Evolutionary conservation across 768 basidiomycete genomes (phyloP).

Genomic region (Cyclocybe cylindracea): DNA sequence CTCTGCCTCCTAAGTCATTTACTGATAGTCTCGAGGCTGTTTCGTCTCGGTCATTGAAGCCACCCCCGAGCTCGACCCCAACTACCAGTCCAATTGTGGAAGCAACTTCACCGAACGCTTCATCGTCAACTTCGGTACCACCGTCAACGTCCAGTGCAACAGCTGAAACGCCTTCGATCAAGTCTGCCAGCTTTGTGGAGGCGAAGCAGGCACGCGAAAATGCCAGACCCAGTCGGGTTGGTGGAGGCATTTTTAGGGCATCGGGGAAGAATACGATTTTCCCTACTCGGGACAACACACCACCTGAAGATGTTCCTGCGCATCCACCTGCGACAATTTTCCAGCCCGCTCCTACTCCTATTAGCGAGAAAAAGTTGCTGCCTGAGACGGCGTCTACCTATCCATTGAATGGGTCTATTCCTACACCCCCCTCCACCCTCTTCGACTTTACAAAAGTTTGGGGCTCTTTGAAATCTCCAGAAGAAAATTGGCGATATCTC

Average conservation of each 20-base stretch:
- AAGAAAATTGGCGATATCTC: conserved; percentile 59
- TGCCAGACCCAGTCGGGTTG: conserved; percentile 45
- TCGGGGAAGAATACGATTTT: conserved; percentile 65
- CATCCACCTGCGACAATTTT: background rate
- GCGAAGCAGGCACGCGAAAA: conserved; percentile 58
- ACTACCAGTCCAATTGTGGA: conserved; percentile 4
- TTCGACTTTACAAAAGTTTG: conserved; percentile 68
- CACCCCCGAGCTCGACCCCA: conserved; percentile 7
- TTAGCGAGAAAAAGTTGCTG: background rate
- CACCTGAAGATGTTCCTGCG: background rate
- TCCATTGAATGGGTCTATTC: background rate
- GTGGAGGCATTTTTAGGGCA: conserved; percentile 73
- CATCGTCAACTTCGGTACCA: conserved; percentile 7
- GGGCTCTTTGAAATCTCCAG: conserved; percentile 41
- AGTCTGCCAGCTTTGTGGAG: conserved; percentile 50
- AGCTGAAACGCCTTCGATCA: conserved; percentile 3
- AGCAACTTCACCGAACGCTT: too few relatives aligned
- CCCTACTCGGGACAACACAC: conserved; percentile 23
- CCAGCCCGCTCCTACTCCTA: background rate
- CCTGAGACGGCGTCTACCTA: background rate
- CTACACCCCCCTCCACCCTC: conserved; percentile 42
- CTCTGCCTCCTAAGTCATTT: background rate
- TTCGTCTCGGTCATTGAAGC: conserved; percentile 26
- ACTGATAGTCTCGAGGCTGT: conserved; percentile 19
- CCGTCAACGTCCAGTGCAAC: background rate